Conservation (phyloP, 2,329 filamentous ascomycete species). For the Fonsecaea multimorphosa region DNA sequence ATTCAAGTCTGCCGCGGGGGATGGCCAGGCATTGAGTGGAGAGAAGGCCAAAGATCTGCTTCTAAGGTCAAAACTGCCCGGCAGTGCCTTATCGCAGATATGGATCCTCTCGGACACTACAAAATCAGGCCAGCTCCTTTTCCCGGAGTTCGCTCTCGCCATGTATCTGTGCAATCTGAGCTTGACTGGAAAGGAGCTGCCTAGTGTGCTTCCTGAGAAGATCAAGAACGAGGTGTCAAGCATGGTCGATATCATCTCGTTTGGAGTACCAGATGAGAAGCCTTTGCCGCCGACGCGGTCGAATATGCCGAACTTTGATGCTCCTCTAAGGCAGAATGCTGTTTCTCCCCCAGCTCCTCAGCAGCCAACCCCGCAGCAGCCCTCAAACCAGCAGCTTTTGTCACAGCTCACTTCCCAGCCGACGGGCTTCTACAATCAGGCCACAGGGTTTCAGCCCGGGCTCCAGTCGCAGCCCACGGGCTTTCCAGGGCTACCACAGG, state of each 20-base stretch:
- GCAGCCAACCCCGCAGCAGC: constrained; percentile 72
- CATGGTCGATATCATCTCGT: constrained; percentile 99
- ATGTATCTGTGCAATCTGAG: constrained; percentile 99
- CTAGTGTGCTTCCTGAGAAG: constrained; percentile 75
- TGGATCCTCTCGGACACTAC: constrained; percentile 96
- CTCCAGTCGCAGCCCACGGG: constrained; percentile 52
- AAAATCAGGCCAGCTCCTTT: constrained; percentile 92
- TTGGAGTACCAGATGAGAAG: constrained; percentile 80
- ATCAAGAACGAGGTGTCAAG: constrained; percentile 97
- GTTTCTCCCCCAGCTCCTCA: constrained; percentile 60
- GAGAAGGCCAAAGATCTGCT: constrained; percentile 92
- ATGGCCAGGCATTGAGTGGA: constrained; percentile 81
- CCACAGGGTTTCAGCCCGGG: constrained; percentile 69
- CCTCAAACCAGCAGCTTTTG: constrained; percentile 70
- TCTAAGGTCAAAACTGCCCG: constrained; percentile 83
- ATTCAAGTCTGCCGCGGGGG: constrained; percentile 92
- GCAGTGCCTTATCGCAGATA: constrained; percentile 87
- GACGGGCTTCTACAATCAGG: constrained; percentile 62
- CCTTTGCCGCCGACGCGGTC: constrained; percentile 58
- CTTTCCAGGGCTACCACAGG: constrained; percentile 42
- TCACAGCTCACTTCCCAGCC: constrained; percentile 62
- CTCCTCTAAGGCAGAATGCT: constrained; percentile 57
- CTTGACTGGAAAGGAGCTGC: constrained; percentile 83
- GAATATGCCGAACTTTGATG: constrained; percentile 74
- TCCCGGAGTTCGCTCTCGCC: constrained; percentile 94